phyloP scores from a whole-genome alignment of 1,139 yeast species.

The Candida glucosophila region DNA sequence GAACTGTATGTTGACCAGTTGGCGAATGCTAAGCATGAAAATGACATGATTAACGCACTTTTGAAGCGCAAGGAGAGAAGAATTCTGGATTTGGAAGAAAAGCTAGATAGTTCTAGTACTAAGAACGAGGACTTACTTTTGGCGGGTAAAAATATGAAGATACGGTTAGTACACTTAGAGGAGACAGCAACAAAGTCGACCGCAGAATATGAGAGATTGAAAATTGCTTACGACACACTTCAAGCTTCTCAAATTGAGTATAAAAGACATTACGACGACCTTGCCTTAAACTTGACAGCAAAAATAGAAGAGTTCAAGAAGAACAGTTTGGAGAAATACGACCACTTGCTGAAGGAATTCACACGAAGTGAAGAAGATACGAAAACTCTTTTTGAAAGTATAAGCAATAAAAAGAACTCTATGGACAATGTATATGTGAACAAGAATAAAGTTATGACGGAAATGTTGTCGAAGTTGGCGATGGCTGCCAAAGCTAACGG shows the following conservation, averaged over 20 bases:
- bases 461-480: constrained; percentile 36
- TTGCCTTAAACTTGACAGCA: constrained; percentile 18
- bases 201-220: constrained; percentile 49
- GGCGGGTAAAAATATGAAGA: constrained; percentile 40
- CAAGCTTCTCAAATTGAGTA: constrained; percentile 49
- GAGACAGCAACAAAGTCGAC: constrained; percentile 38
- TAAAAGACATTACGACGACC: constrained; percentile 39
- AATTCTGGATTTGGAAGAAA: constrained; percentile 51
- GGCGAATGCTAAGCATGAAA: constrained; percentile 64
- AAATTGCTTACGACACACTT: constrained; percentile 56
- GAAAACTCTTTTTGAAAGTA: constrained; percentile 33
- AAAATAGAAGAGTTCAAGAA: constrained; percentile 29
- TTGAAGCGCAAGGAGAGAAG: constrained; percentile 58
- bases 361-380: constrained; percentile 36
- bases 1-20: constrained; percentile 57
- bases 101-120: constrained; percentile 37
- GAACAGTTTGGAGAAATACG: constrained; percentile 23
- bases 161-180: constrained; percentile 40
- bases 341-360: constrained; percentile 20
- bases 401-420: constrained; percentile 31
- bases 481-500: constrained; percentile 41
- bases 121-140: constrained; percentile 37
- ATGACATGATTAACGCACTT: constrained; percentile 56
- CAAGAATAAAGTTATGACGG: constrained; percentile 39
- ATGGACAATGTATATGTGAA: constrained; percentile 39